phyloP scores from a whole-genome alignment of 345 rosid genomes.

The Brassica rapa region DNA sequence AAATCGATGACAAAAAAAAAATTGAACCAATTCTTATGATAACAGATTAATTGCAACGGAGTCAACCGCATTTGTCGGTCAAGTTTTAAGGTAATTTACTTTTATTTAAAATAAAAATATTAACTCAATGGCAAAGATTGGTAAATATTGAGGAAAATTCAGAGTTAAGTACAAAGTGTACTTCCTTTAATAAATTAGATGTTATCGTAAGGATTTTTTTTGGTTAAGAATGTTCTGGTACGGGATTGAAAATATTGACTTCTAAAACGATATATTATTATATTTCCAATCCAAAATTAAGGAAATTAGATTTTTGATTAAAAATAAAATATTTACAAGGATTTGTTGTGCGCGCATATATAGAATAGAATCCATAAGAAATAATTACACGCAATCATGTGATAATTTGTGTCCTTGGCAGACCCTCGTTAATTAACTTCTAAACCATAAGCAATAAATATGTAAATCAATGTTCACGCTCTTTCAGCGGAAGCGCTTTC shows the following conservation, averaged over 20 bases:
- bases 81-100: too few relatives aligned
- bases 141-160: too few relatives aligned
- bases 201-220: neutral
- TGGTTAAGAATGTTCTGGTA: too few relatives aligned
- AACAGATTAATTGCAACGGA: too few relatives aligned
- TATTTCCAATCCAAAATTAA: neutral
- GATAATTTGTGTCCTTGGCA: conserved; percentile 1
- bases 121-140: too few relatives aligned
- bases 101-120: too few relatives aligned
- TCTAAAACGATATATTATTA: neutral
- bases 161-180: too few relatives aligned
- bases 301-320: neutral
- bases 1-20: too few relatives aligned
- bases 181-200: too few relatives aligned
- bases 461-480: conserved; percentile 20
- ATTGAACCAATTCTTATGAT: too few relatives aligned
- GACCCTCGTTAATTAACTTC: conserved; percentile 18
- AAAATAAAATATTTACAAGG: conserved; percentile 24
- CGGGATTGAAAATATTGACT: neutral
- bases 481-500: conserved; percentile 25
- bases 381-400: conserved; percentile 33
- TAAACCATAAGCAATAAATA: conserved; percentile 6
- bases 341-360: neutral
- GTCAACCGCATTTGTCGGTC: too few relatives aligned
- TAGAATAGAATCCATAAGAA: neutral